Conservation (phyloP, 345 rosid species). For the Populus deltoides region DNA sequence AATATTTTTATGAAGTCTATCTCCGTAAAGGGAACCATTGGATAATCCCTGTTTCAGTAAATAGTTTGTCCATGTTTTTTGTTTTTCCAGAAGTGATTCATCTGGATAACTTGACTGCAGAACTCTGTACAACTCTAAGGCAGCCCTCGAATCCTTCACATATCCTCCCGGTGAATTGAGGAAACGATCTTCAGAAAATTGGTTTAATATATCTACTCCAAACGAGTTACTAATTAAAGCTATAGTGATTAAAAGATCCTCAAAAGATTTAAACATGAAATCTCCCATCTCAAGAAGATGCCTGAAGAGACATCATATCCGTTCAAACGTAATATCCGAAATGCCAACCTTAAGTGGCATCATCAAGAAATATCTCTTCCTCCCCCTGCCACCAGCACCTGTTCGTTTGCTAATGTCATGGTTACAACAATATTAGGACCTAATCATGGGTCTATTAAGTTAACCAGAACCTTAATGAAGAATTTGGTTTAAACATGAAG, state of each 20-base stretch:
- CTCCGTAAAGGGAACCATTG: conserved; percentile 30
- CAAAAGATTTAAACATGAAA: background rate
- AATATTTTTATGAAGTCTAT: conserved; percentile 26
- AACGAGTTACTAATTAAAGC: background rate
- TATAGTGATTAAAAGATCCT: background rate
- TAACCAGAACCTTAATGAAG: background rate
- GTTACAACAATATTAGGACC: background rate
- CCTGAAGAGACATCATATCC: conserved; percentile 81
- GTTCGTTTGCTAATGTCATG: conserved; percentile 29
- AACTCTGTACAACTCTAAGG: conserved; percentile 65
- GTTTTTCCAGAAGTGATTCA: conserved; percentile 48
- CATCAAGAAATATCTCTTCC: conserved; percentile 62
- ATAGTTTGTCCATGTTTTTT: conserved; percentile 49
- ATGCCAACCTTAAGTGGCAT: conserved; percentile 59
- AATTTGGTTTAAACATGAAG: background rate
- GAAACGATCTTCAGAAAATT: conserved; percentile 49
- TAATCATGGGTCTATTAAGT: conserved; percentile 2
- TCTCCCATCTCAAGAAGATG: conserved; percentile 14
- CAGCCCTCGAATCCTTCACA: conserved; percentile 46
- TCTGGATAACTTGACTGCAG: conserved; percentile 50
- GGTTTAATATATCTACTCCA: conserved; percentile 53
- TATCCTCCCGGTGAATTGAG: conserved; percentile 55
- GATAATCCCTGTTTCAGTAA: conserved; percentile 50
- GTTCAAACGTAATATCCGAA: conserved; percentile 56
- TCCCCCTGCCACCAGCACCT: conserved; percentile 77